Conservation (phyloP, 805 yeast species). For the Myxozyma neglecta region DNA sequence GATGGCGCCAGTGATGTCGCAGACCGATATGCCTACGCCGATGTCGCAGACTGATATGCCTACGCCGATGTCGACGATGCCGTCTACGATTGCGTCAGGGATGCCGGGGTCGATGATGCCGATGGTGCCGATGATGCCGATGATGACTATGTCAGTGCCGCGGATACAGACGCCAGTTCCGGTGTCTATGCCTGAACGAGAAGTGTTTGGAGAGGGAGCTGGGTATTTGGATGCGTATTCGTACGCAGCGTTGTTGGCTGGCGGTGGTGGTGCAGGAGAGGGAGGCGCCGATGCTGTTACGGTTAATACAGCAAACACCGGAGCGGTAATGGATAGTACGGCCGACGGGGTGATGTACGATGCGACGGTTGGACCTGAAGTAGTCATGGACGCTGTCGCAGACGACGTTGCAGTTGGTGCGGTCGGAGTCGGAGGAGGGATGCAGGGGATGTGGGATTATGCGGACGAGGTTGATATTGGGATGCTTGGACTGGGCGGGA, state of each 20-base stretch:
- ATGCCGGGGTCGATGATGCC: neutral
- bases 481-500: too few relatives aligned
- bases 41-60: neutral
- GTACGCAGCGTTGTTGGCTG: neutral
- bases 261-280: neutral
- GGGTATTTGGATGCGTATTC: slow-evolving; percentile 1
- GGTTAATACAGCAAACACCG: neutral
- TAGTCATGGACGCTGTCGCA: too few relatives aligned
- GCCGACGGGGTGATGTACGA: neutral
- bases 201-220: too few relatives aligned
- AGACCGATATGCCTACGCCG: neutral
- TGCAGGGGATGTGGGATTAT: too few relatives aligned
- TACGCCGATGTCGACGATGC: neutral
- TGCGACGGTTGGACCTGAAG: too few relatives aligned
- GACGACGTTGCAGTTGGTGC: too few relatives aligned
- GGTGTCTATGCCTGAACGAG: neutral
- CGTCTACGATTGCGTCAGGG: neutral
- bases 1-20: slow-evolving; percentile 1
- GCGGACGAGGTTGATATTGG: too few relatives aligned
- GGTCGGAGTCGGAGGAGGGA: too few relatives aligned
- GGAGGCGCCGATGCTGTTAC: neutral
- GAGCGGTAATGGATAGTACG: neutral
- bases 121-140: neutral
- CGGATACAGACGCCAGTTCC: neutral
- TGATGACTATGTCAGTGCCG: neutral